A percentile compares a stretch with the other conserved stretches of the same genome.
These are phyloP conservation scores for Globisporangium recalcitrans DNA, from an alignment of 352 stramenopile species.

Conservation along the genomic window DNA sequence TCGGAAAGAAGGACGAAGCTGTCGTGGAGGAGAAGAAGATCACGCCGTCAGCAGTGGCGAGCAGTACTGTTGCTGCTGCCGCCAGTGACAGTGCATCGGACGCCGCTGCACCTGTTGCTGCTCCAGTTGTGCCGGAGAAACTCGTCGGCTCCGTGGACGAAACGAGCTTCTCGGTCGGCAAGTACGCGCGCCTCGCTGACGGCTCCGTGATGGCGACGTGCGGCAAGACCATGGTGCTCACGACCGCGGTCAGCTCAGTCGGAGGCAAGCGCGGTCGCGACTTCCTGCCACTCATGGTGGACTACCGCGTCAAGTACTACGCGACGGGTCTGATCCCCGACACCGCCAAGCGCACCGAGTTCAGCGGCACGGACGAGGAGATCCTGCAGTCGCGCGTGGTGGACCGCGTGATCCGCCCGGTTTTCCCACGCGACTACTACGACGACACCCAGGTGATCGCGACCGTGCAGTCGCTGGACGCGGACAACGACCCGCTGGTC, in stretches of 20 bases:
- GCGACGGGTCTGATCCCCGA: slow-evolving; percentile 85
- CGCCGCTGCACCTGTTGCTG: not conserved
- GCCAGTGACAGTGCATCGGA: slow-evolving; percentile 4
- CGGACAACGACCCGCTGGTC: slow-evolving; percentile 80
- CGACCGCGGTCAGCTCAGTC: slow-evolving; percentile 68
- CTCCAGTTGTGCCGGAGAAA: slow-evolving; percentile 15
- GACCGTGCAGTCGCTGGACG: slow-evolving; percentile 86
- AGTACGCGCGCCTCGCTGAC: slow-evolving; percentile 82
- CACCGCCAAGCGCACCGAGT: slow-evolving; percentile 84
- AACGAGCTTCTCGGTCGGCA: slow-evolving; percentile 61
- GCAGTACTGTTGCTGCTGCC: not conserved
- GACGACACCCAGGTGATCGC: slow-evolving; percentile 94
- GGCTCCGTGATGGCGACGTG: slow-evolving; percentile 79
- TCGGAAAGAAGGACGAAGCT: slow-evolving; percentile 37
- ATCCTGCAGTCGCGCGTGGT: slow-evolving; percentile 95
- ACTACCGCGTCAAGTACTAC: slow-evolving; percentile 91
- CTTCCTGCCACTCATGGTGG: slow-evolving; percentile 91
- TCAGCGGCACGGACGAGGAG: slow-evolving; percentile 91
- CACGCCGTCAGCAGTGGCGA: not conserved
- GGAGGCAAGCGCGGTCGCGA: slow-evolving; percentile 44
- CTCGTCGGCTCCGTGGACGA: slow-evolving; percentile 47
- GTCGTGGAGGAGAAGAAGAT: slow-evolving; percentile 12
- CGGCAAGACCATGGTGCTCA: slow-evolving; percentile 84
- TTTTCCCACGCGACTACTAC: slow-evolving; percentile 92
- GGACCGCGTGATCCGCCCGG: slow-evolving; percentile 92